Conservation (phyloP, 495 filamentous ascomycete species). For the Xylaria longipes region DNA sequence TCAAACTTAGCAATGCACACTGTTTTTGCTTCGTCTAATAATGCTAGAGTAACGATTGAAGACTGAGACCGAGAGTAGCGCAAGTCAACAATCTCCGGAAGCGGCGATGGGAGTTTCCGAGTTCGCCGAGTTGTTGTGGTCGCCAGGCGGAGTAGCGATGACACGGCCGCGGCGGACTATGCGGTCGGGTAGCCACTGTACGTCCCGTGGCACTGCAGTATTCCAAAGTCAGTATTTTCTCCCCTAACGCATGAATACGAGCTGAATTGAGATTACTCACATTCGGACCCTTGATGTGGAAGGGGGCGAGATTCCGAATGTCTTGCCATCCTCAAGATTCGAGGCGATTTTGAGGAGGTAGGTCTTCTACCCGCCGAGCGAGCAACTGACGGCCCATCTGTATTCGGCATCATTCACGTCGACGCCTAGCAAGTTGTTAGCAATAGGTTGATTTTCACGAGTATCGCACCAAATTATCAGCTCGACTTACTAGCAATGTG, state of each 20-base stretch:
- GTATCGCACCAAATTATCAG: not conserved
- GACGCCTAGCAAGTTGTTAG: slow-evolving; percentile 31
- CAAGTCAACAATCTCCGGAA: no score
- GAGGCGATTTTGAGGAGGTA: slow-evolving; percentile 52
- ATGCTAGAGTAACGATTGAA: no score
- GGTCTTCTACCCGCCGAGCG: slow-evolving; percentile 41
- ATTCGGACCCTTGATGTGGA: slow-evolving; percentile 44
- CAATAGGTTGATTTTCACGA: not conserved
- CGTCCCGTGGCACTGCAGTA: not conserved
- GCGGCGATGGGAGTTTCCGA: no score
- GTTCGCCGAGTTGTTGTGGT: no score
- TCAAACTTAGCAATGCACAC: no score
- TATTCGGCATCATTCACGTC: slow-evolving; percentile 39
- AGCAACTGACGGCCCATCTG: slow-evolving; percentile 45
- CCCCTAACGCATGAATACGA: no score
- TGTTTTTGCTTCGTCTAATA: no score
- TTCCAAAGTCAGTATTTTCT: no score
- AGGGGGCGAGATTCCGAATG: slow-evolving; percentile 57
- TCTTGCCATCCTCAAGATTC: slow-evolving; percentile 34
- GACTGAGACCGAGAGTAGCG: no score
- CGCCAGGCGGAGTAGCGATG: no score
- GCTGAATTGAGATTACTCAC: not conserved
- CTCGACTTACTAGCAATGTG: slow-evolving; percentile 47
- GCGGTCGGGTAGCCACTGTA: not conserved
- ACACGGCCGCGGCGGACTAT: no score